Conservation (phyloP, 192 early-diverging fungal genomes). For the Globomyces pollinis-pini region DNA sequence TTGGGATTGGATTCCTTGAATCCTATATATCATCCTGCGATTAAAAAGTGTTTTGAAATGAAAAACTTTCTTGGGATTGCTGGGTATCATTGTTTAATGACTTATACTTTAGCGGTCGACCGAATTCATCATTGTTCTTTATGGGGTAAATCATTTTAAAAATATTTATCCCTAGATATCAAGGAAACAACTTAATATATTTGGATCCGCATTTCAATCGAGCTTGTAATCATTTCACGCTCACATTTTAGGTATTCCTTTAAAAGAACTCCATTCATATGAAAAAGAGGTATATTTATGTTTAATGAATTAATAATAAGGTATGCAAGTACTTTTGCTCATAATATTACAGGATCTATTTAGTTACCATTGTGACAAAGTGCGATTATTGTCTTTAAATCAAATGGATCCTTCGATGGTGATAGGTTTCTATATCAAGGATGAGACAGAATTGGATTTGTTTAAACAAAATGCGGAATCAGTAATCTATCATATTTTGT, state of each 20-base stretch:
- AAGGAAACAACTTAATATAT: conserved; percentile 77
- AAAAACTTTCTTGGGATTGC: conserved; percentile 83
- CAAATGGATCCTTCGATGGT: conserved; percentile 90
- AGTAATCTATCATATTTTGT: background rate
- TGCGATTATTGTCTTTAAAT: conserved; percentile 65
- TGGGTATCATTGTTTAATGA: too few species aligned
- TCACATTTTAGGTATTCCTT: conserved; percentile 16
- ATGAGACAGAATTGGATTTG: conserved; percentile 31
- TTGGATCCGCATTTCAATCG: conserved; percentile 89
- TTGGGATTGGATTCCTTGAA: conserved; percentile 88
- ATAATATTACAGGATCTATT: conserved; percentile 67
- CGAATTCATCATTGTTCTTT: conserved; percentile 93
- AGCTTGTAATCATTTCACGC: conserved; percentile 46
- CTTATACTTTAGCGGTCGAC: too few species aligned
- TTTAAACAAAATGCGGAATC: conserved; percentile 41
- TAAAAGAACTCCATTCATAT: conserved; percentile 28
- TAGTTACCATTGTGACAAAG: conserved; percentile 74
- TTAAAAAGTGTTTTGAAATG: conserved; percentile 71
- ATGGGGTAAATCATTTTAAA: too few species aligned
- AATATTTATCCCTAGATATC: conserved; percentile 83
- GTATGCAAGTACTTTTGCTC: too few species aligned
- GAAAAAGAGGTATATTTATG: conserved; percentile 9
- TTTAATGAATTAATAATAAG: too few species aligned
- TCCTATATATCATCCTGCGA: conserved; percentile 67
- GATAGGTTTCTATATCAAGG: conserved; percentile 74